Base-by-base conservation (phyloP, 345 rosid genomes). In the Melaleuca quinquenervia region DNA sequence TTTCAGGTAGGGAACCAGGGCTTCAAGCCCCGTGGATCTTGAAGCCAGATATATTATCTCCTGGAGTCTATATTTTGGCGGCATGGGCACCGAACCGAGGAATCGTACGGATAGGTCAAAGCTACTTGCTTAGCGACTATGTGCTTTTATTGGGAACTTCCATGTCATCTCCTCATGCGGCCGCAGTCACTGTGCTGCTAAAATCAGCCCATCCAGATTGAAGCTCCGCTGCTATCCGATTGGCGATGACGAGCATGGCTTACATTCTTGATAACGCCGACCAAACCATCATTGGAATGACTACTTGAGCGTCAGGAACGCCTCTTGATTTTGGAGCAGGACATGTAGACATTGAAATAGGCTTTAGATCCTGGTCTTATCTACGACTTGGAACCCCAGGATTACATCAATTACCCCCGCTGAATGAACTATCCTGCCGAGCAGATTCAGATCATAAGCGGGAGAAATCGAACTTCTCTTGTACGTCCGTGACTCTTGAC, bases 281-380 rank as follows among this genome's bases (percentile, higher is more conserved):
- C 7, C 82, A 86, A 27, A 16, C 58, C 41, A 92, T 91, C 89
- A 84, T 83, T 0, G 93, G 91, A 56, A 88, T 89, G 91, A 88
- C 87, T 27, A 86, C 87, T 0, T 87, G 82, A 55, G 87, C 64
- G 50, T 86, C 89, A 0, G 93, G 90, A 12, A 91, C 92, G 5
- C 92, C 94, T n/a, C 93, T 92, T 36, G 89, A 91, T 80, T 92
- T 86, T 6, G 92, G 94, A 9, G 89, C 94, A 21, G 94, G 94
- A 16, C 94, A 91, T 51, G 48, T 90, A 21, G 86, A 91, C 82
- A 93, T 91, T 0, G 88, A 87, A 70, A 91, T n/a, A 86, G 54
- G 92, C 92, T 58, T 64, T 88, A 85, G 91, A 92, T 60, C 96
- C 93, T 0, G 90, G 92, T 16, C 91, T 93, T 26, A 89, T 92